These are phyloP conservation scores for Penicillium ucsense DNA, from an alignment of 495 filamentous ascomycete species.

Conservation along the genomic window DNA sequence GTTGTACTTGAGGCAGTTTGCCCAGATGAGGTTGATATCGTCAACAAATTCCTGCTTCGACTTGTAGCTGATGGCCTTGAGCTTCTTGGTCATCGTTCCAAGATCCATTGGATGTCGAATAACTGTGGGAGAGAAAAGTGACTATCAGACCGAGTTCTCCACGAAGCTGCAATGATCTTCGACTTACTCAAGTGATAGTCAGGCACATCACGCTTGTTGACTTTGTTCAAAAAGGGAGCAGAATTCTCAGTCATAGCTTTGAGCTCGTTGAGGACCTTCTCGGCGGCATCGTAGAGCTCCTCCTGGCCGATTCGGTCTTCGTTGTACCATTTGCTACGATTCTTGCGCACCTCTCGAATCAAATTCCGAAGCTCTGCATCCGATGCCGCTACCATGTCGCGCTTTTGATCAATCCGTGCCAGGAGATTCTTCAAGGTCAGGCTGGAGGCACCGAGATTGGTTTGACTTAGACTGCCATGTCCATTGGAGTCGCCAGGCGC, in stretches of 20 bases:
- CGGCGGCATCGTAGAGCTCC: conserved; percentile 91
- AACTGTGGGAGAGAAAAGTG: conserved; percentile 39
- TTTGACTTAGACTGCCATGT: conserved; percentile 81
- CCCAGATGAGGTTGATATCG: conserved; percentile 91
- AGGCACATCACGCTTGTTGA: conserved; percentile 93
- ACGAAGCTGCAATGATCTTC: not conserved
- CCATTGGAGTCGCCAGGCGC: conserved; percentile 41
- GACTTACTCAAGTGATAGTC: conserved; percentile 80
- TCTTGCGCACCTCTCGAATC: conserved; percentile 95
- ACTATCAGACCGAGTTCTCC: conserved; percentile 3
- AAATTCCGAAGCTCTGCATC: conserved; percentile 85
- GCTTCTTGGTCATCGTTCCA: conserved; percentile 95
- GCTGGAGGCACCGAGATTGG: conserved; percentile 94
- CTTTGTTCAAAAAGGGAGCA: conserved; percentile 78
- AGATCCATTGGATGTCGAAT: conserved; percentile 99
- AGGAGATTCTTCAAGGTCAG: conserved; percentile 95
- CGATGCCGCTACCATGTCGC: conserved; percentile 76
- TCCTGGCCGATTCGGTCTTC: conserved; percentile 96
- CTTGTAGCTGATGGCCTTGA: conserved; percentile 77
- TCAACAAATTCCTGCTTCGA: conserved; percentile 92
- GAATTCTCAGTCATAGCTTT: conserved; percentile 97
- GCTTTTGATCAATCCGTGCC: conserved; percentile 84
- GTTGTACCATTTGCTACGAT: conserved; percentile 96
- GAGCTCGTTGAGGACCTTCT: conserved; percentile 91
- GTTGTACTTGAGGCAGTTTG: conserved; percentile 94